Conservation (phyloP, 345 rosid genomes). For the Boechera retrofracta region DNA sequence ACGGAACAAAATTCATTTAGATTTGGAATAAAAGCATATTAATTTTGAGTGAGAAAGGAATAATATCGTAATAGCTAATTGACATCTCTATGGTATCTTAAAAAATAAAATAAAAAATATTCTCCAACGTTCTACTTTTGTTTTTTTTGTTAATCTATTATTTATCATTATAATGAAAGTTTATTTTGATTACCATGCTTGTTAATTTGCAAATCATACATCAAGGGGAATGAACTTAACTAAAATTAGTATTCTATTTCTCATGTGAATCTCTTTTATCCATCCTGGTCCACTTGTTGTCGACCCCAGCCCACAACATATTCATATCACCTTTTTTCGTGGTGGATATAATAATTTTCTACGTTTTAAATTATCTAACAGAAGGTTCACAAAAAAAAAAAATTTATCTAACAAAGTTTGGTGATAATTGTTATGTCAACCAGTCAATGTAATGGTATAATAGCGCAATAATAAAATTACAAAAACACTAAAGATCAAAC, state of each 20-base stretch:
- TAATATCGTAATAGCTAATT: background rate
- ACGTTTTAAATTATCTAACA: background rate
- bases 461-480: background rate
- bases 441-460: background rate
- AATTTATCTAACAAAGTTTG: background rate
- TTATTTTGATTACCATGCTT: conserved; percentile 6
- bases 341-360: background rate
- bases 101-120: background rate
- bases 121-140: background rate
- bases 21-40: background rate
- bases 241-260: conserved; percentile 15
- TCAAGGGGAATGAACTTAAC: conserved; percentile 36
- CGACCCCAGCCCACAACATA: conserved; percentile 40
- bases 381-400: background rate
- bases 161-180: background rate
- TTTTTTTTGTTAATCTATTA: background rate
- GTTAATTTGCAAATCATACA: conserved; percentile 18
- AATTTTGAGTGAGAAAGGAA: conserved; percentile 21
- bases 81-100: background rate
- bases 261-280: conserved; percentile 39
- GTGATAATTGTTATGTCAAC: background rate
- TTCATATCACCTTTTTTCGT: conserved; percentile 12
- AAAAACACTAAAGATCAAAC: background rate
- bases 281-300: conserved; percentile 17
- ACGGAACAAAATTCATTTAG: background rate